Percentiles rank a stretch among this genome's conserved stretches.
phyloP scores from a whole-genome alignment of 1,284 basidiomycete genomes.

The Rhodotorula sp. region DNA sequence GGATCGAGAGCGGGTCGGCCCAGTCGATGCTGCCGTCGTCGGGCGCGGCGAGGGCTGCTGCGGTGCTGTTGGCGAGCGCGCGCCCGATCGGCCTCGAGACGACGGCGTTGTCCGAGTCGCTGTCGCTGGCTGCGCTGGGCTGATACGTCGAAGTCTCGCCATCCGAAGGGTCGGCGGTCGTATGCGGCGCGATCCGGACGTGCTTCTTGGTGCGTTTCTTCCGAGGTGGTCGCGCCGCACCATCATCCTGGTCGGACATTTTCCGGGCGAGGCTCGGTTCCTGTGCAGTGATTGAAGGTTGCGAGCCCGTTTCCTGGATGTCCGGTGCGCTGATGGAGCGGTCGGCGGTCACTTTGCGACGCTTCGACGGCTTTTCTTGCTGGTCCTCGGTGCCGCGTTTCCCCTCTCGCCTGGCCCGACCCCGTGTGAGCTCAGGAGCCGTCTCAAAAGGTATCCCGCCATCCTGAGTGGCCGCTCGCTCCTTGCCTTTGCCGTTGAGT shows the following conservation, averaged over 20 bases:
- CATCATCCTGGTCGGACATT: not conserved
- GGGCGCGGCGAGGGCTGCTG: not conserved
- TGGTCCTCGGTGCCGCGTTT: not conserved
- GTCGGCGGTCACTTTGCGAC: not conserved
- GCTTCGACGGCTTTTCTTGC: not conserved
- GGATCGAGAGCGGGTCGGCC: conserved; percentile 12
- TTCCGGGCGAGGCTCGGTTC: too few species aligned
- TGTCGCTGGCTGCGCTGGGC: not conserved
- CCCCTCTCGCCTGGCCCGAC: not conserved
- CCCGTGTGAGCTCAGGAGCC: not conserved
- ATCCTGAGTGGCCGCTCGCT: not conserved
- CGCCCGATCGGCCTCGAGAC: not conserved
- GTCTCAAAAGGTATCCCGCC: not conserved
- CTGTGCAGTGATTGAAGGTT: too few species aligned
- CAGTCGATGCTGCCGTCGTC: conserved; percentile 2
- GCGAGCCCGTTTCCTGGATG: too few species aligned
- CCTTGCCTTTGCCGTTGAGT: not conserved
- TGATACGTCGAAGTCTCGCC: not conserved
- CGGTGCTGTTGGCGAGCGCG: not conserved
- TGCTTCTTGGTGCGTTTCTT: conserved; percentile 1
- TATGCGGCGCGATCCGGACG: not conserved
- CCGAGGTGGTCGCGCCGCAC: not conserved
- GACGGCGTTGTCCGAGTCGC: not conserved
- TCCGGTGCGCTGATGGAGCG: too few species aligned
- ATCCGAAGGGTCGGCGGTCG: not conserved